Base-by-base conservation (phyloP, 345 rosid species). In the Pistacia integerrima region DNA sequence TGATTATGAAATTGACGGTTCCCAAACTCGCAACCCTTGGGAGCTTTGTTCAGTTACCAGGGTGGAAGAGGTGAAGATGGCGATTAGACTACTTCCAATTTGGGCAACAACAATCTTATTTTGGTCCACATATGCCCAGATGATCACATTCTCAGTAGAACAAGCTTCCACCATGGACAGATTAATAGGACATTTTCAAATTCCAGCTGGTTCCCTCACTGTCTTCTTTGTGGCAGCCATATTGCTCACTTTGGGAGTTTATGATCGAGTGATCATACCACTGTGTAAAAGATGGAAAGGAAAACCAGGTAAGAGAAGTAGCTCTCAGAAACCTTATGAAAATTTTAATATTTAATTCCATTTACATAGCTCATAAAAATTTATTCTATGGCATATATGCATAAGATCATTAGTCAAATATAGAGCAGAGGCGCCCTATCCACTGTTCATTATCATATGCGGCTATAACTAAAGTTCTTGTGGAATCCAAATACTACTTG, bases 81-180 rank as follows among this genome's bases (percentile, higher is more conserved):
- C 90, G 79, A 62, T 84, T 7, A 76, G 77, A 49, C 81, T 90
- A 74, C 74, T 92, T 57, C 94, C 94, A 1, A 81, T 92, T 48
- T 87, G 92, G 90, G 89, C 91, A 70, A 85, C 92, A n/a, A 87
- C 91, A 71, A 86, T 90, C 59, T 70, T 90, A 1, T 90, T 90
- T 28, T 88, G 87, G 89, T 83, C 92, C 18, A 83, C 88, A 62
- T 81, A 86, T 75, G 92, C 94, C 8, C 93, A 92, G 82, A 87
- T 89, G 90, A 87, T 83, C 64, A 89, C 94, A 36, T 89, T 90
- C 85, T 89, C 94, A 2, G 90, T 92, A 74, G 88, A 87, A 52
- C 97, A 92, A 85, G 94, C 93, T 72, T 64, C 90, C n/a, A 88
- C 90, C 70, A 92, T 92, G 97, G 78, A 82, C 72, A 86, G 90